Conservation (phyloP, 179 eudicot genomes). For the Vitellaria paradoxa region DNA sequence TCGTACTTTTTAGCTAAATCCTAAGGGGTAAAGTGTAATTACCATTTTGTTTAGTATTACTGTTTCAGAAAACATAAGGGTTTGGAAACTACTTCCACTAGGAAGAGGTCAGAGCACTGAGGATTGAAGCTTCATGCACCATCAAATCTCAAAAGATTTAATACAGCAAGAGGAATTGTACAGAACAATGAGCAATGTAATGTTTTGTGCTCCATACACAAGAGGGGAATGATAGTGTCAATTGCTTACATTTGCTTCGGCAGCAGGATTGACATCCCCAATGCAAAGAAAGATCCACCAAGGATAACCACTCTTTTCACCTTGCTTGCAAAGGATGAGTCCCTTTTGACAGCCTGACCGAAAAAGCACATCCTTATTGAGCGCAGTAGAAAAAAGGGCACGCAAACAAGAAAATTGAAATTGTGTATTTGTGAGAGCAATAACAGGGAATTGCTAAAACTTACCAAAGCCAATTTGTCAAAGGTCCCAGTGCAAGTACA, state of each 20-base stretch:
- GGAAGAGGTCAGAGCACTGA: too few species aligned
- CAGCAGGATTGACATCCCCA: constrained; percentile 92
- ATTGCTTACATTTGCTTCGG: constrained; percentile 79
- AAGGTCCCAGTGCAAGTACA: constrained; percentile 82
- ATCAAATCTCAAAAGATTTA: too few species aligned
- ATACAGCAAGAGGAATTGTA: too few species aligned
- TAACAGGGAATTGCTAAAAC: constrained; percentile 12
- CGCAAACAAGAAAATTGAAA: background rate
- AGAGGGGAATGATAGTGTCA: background rate
- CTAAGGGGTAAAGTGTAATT: too few species aligned
- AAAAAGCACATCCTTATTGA: background rate
- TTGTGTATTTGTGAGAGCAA: background rate
- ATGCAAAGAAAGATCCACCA: constrained; percentile 81
- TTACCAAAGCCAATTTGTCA: constrained; percentile 86
- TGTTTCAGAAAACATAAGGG: too few species aligned
- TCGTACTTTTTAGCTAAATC: too few species aligned
- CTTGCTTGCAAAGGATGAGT: constrained; percentile 74
- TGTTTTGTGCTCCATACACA: too few species aligned
- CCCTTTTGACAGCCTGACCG: constrained; percentile 76
- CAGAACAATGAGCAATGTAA: too few species aligned
- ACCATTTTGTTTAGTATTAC: too few species aligned
- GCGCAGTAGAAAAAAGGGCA: background rate
- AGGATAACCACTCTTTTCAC: constrained; percentile 79
- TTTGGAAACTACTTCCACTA: too few species aligned
- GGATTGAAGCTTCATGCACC: too few species aligned